These are phyloP conservation scores for Rhizopus arrhizus DNA, from an alignment of 371 early-diverging fungal genomes.

Conservation along the genomic window DNA sequence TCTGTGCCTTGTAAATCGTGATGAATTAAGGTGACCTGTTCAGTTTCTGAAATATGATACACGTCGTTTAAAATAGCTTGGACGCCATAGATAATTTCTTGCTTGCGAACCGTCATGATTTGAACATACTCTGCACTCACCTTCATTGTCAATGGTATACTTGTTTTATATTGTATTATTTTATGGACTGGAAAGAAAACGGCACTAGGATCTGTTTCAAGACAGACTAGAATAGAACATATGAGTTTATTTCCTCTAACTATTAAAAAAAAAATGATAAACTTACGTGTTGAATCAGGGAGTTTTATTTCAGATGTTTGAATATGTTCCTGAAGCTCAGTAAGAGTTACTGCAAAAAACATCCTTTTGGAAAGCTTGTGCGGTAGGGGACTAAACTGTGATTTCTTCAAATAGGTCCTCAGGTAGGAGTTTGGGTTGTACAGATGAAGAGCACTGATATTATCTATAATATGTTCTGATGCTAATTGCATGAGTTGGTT, in stretches of 20 bases:
- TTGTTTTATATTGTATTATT: slow-evolving; percentile 56
- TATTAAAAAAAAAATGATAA: background rate
- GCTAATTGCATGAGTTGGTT: slow-evolving; percentile 69
- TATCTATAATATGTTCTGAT: slow-evolving; percentile 58
- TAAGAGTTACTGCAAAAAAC: slow-evolving; percentile 64
- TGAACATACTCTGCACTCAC: slow-evolving; percentile 80
- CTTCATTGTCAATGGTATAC: slow-evolving; percentile 78
- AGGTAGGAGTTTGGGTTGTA: slow-evolving; percentile 79
- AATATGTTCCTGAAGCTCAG: slow-evolving; percentile 71
- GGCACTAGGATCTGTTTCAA: slow-evolving; percentile 65
- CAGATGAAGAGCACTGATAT: slow-evolving; percentile 54
- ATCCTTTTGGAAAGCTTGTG: slow-evolving; percentile 58
- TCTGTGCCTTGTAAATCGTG: slow-evolving; percentile 38
- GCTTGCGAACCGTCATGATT: slow-evolving; percentile 62
- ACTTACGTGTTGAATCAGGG: slow-evolving; percentile 68
- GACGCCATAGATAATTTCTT: slow-evolving; percentile 65
- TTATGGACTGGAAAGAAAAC: slow-evolving; percentile 64
- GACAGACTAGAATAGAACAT: slow-evolving; percentile 41
- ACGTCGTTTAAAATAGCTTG: slow-evolving; percentile 79
- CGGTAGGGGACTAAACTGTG: slow-evolving; percentile 47
- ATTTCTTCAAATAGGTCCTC: slow-evolving; percentile 61
- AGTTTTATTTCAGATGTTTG: slow-evolving; percentile 66
- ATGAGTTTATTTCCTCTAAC: background rate
- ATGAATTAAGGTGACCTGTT: slow-evolving; percentile 62
- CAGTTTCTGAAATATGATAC: slow-evolving; percentile 81